phyloP scores from a whole-genome alignment of 2,329 filamentous ascomycete species.

The Fusarium sp. region DNA sequence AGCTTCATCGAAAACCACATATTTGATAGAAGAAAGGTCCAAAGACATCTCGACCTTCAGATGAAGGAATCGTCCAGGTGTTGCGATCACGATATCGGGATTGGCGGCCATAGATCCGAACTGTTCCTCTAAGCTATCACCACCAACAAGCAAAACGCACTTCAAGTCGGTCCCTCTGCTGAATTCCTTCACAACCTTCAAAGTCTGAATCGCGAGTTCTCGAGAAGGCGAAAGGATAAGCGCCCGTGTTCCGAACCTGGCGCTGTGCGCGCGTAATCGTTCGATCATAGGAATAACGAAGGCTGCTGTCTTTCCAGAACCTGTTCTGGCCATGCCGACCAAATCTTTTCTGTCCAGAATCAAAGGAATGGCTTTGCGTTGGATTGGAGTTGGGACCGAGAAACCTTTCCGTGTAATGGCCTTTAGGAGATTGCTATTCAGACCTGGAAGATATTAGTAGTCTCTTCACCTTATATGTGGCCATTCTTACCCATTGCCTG shows the following conservation, averaged over 20 bases:
- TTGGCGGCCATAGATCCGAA: conserved; percentile 93
- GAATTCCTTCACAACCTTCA: conserved; percentile 97
- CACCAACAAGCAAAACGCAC: conserved; percentile 89
- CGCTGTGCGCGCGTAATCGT: conserved; percentile 87
- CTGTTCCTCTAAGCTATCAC: conserved; percentile 95
- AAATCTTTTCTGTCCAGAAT: conserved; percentile 92
- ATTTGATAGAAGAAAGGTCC: conserved; percentile 89
- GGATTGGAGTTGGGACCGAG: conserved; percentile 94
- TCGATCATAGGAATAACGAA: conserved; percentile 99
- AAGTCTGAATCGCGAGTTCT: conserved; percentile 92
- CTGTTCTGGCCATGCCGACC: conserved; percentile 99
- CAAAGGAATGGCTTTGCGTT: conserved; percentile 94
- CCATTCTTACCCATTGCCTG: conserved; percentile 81
- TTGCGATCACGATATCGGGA: conserved; percentile 97
- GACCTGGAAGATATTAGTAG: conserved; percentile 57
- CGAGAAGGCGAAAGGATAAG: conserved; percentile 91
- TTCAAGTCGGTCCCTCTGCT: conserved; percentile 90
- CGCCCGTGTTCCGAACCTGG: conserved; percentile 84
- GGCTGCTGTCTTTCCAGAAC: conserved; percentile 96
- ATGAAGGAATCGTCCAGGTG: conserved; percentile 94
- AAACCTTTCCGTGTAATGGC: conserved; percentile 95
- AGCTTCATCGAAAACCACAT: conserved; percentile 97
- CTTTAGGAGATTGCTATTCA: conserved; percentile 85
- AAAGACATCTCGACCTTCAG: conserved; percentile 96
- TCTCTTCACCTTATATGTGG: neutral